Conservation (phyloP, 2,329 filamentous ascomycete species). For the Cordyceps cicadae region DNA sequence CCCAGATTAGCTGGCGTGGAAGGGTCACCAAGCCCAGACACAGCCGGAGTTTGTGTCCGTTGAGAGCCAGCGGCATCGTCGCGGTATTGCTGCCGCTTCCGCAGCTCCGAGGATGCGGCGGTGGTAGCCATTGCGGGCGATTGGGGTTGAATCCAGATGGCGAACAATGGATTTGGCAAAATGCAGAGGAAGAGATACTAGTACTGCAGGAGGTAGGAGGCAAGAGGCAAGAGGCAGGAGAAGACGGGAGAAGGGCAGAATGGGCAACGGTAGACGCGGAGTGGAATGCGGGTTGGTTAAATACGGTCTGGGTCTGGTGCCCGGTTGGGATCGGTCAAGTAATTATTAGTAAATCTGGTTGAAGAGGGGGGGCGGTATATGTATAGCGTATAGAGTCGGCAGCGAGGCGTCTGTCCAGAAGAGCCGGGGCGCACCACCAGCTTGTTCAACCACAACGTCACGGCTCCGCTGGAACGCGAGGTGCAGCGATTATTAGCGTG, state of each 20-base stretch:
- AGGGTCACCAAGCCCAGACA: not conserved
- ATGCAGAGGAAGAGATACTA: not conserved
- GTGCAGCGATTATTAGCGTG: conserved; percentile 4
- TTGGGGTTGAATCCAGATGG: conserved; percentile 9
- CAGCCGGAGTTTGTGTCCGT: conserved; percentile 12
- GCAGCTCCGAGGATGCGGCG: conserved; percentile 8
- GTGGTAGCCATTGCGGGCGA: conserved; percentile 6
- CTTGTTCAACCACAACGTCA: conserved; percentile 19
- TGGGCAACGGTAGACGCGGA: not conserved
- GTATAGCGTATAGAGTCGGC: not conserved
- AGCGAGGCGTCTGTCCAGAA: not conserved
- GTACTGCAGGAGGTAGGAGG: too few species aligned
- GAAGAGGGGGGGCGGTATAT: not conserved
- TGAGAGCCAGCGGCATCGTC: conserved; percentile 7
- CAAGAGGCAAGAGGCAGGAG: not conserved
- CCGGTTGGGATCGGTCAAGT: not conserved
- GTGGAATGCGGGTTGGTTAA: conserved; percentile 8
- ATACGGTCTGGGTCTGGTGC: not conserved
- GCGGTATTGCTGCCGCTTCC: conserved; percentile 11
- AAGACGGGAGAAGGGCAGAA: not conserved
- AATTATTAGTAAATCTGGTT: conserved; percentile 4
- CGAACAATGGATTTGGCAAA: not conserved
- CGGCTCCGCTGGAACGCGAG: conserved; percentile 19
- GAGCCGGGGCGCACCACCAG: not conserved
- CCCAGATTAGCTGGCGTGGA: conserved; percentile 9